A percentile compares a stretch with the other conserved stretches of the same genome.
phyloP scores from a whole-genome alignment of 805 yeast species.

The Metschnikowia kofuensis region DNA sequence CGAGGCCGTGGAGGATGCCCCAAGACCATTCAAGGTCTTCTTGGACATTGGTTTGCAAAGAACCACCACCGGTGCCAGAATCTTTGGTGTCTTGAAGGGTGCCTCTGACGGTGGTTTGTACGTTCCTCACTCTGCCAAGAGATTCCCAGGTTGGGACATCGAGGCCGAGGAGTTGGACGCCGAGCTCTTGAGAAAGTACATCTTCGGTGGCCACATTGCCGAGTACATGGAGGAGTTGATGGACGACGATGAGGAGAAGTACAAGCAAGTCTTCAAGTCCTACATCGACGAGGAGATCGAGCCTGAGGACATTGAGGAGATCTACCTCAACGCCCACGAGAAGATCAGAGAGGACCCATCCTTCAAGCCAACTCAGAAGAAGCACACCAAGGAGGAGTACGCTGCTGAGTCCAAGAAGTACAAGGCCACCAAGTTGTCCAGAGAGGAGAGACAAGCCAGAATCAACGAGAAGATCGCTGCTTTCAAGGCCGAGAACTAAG shows the following conservation, averaged over 20 bases:
- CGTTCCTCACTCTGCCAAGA: slow-evolving; percentile 98
- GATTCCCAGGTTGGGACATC: slow-evolving; percentile 99
- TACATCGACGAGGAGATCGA: slow-evolving; percentile 97
- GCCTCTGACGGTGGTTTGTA: slow-evolving; percentile 99
- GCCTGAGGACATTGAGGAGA: slow-evolving; percentile 94
- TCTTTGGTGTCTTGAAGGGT: slow-evolving; percentile 99
- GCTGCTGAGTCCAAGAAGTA: slow-evolving; percentile 94
- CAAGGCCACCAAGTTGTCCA: slow-evolving; percentile 86
- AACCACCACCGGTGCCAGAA: slow-evolving; percentile 99
- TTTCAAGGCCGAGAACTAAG: slow-evolving; percentile 58
- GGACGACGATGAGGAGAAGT: slow-evolving; percentile 99
- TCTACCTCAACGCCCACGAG: slow-evolving; percentile 92
- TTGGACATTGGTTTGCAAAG: slow-evolving; percentile 99
- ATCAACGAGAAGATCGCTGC: slow-evolving; percentile 93
- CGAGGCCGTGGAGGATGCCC: slow-evolving; percentile 99
- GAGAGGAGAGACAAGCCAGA: slow-evolving; percentile 84
- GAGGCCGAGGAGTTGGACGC: slow-evolving; percentile 98
- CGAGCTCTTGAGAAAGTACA: slow-evolving; percentile 96
- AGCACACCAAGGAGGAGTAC: slow-evolving; percentile 96
- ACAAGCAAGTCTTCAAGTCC: slow-evolving; percentile 91
- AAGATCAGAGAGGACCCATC: slow-evolving; percentile 95
- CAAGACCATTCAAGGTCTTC: slow-evolving; percentile 99
- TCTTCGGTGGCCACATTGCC: slow-evolving; percentile 99
- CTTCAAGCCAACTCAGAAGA: slow-evolving; percentile 84
- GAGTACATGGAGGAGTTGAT: slow-evolving; percentile 99